A percentile compares a stretch with the other conserved stretches of the same genome.
Evolutionary conservation across 73 alveolate species (phyloP).

Genomic region (Effrenium voratum): DNA sequence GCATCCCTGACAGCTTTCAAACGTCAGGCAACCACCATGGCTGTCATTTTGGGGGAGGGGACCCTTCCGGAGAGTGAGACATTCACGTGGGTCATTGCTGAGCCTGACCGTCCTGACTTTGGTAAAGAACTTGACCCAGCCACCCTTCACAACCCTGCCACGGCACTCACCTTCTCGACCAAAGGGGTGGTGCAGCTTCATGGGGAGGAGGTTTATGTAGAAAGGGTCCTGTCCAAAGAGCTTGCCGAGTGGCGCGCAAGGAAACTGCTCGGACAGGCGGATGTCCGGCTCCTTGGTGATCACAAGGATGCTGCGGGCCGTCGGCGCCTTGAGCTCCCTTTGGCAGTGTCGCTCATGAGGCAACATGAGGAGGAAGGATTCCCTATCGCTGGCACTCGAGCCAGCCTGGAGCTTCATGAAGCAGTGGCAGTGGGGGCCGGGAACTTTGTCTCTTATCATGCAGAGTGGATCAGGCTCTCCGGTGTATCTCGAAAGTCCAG

Average conservation of each 20-base stretch:
- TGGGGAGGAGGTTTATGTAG: slow-evolving; percentile 2
- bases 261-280: background rate
- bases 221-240: background rate
- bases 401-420: slow-evolving; percentile 6
- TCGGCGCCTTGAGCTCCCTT: background rate
- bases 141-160: background rate
- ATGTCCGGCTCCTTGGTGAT: slow-evolving; percentile 6
- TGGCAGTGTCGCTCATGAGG: slow-evolving; percentile 31
- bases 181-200: background rate
- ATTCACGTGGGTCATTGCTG: background rate
- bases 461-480: background rate
- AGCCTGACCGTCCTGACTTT: background rate
- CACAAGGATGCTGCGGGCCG: slow-evolving; percentile 12
- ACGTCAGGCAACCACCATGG: background rate
- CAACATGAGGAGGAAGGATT: background rate
- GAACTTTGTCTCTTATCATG: slow-evolving; percentile 13
- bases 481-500: background rate
- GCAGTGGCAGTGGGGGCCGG: background rate
- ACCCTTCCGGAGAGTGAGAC: background rate
- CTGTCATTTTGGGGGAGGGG: background rate
- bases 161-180: background rate
- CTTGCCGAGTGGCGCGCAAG: background rate
- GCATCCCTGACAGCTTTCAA: background rate
- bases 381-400: background rate
- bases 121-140: background rate